Evolutionary conservation across 2,329 filamentous ascomycete species (phyloP), one percentile per base, ranked within the genome.

Genomic region (Esteya vermicola): DNA sequence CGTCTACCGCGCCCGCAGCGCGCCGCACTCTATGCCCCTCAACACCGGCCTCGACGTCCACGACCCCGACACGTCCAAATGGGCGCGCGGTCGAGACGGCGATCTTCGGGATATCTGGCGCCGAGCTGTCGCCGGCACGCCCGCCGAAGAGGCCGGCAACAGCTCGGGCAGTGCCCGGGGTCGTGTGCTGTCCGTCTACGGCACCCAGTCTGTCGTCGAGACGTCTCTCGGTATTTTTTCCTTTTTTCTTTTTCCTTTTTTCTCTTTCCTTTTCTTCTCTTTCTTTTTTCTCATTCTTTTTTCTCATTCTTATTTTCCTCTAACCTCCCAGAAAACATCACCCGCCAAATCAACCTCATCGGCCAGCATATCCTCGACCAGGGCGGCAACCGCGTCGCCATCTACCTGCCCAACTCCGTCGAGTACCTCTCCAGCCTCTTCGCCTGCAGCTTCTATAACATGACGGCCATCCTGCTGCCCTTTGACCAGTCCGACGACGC

Each of bases 71-170:
- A 75, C 81, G 34, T 81, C 84, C 35, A 85, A 85, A 60, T 95
- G 88, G 83, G 71, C 81, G 9, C 67, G 71, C 42, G 89, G 89
- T 36, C 78, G 82, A 41, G 79, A 93, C 57, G 91, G 91, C 33
- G 89, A 98, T 52, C 64, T 98, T 48, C 74, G 89, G 40, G 89
- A 98, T 59, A 68, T 98, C 42, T 98, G 91, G 91, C 75, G 79
- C 47, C 72, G 73, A 52, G 81, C 77, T 32, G 67, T 78, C 9
- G 67, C 67, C 41, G 85, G 84, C 37, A 64, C 72, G 9, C 60
- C 71, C 14, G 72, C 77, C 41, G 74, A 70, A 31, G 18, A 14
- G 23, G 16, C 36, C 28, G n/a, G 18, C 13, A 9, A 26, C 13
- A 38, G 33, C 21, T 14, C 36, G 10, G 26, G 33, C 10, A 18